Conservation (phyloP, 2,329 filamentous ascomycete species). For the Fusarium sp. region DNA sequence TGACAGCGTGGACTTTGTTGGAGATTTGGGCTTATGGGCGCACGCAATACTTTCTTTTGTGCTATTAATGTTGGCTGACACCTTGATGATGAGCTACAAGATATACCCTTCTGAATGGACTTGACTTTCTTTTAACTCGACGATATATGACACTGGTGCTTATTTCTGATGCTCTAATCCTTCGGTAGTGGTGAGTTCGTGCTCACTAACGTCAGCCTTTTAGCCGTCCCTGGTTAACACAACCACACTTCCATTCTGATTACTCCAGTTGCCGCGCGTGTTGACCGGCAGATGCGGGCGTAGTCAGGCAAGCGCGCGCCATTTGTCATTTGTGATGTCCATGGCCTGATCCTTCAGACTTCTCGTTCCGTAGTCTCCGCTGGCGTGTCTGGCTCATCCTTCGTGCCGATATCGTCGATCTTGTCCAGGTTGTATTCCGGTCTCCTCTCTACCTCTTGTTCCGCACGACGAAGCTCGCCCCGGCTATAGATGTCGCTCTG, state of each 20-base stretch:
- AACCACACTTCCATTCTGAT: not conserved
- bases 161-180: not conserved
- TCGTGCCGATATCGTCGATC: not conserved
- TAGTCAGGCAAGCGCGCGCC: not conserved
- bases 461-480: not conserved
- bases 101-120: slow-evolving; percentile 31
- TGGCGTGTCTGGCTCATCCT: not conserved
- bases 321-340: not conserved
- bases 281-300: not conserved
- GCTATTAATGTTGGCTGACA: slow-evolving; percentile 14
- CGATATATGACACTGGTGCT: not conserved
- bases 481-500: not conserved
- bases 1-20: slow-evolving; percentile 2
- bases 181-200: not conserved
- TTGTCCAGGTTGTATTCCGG: not conserved
- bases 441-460: slow-evolving; percentile 1
- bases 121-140: slow-evolving; percentile 1
- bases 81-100: slow-evolving; percentile 13
- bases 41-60: slow-evolving; percentile 14
- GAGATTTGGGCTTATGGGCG: not conserved
- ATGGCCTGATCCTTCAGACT: too few relatives aligned
- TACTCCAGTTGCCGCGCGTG: not conserved
- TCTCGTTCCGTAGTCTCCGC: not conserved
- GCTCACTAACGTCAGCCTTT: slow-evolving; percentile 16
- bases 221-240: not conserved